Evolutionary conservation across 306 rosid genomes (phyloP).

Genomic region (Lathyrus sativus): DNA sequence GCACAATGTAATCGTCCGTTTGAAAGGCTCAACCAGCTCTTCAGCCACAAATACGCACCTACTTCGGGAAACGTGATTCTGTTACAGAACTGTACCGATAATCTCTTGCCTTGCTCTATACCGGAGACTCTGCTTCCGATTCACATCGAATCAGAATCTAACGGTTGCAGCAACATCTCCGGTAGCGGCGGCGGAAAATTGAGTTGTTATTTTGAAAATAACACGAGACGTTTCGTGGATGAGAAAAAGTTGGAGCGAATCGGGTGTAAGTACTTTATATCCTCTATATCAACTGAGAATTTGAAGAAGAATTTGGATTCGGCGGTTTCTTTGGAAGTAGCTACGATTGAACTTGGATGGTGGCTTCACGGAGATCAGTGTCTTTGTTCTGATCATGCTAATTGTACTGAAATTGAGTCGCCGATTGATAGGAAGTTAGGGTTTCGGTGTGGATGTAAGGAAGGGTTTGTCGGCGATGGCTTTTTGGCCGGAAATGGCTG

Average conservation of each 20-base stretch:
- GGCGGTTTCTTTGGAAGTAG: constrained; percentile 63
- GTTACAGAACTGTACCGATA: constrained; percentile 50
- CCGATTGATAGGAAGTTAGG: constrained; percentile 43
- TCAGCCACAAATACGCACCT: constrained; percentile 66
- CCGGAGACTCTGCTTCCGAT: constrained; percentile 58
- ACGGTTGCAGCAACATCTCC: constrained; percentile 44
- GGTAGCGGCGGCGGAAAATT: constrained; percentile 35
- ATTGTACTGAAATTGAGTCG: constrained; percentile 43
- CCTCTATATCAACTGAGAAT: constrained; percentile 61
- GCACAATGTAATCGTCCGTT: constrained; percentile 62
- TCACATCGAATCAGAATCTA: constrained; percentile 51
- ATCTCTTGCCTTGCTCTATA: constrained; percentile 47
- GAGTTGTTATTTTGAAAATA: constrained; percentile 59
- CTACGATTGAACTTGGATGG: constrained; percentile 73
- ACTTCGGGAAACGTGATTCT: constrained; percentile 70
- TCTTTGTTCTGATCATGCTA: constrained; percentile 54
- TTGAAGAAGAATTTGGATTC: constrained; percentile 34
- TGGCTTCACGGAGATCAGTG: constrained; percentile 72
- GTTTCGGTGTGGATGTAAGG: constrained; percentile 58
- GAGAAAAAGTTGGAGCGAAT: constrained; percentile 10
- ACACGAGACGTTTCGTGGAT: constrained; percentile 40
- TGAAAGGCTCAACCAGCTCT: constrained; percentile 45
- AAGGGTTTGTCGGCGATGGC: constrained; percentile 74
- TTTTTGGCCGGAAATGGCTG: constrained; percentile 68
- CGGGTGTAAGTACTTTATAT: constrained; percentile 51